Evolutionary conservation across 805 yeast species (phyloP), one percentile per base, ranked within the genome.

Genomic region (Jamesozyma lodderae): DNA sequence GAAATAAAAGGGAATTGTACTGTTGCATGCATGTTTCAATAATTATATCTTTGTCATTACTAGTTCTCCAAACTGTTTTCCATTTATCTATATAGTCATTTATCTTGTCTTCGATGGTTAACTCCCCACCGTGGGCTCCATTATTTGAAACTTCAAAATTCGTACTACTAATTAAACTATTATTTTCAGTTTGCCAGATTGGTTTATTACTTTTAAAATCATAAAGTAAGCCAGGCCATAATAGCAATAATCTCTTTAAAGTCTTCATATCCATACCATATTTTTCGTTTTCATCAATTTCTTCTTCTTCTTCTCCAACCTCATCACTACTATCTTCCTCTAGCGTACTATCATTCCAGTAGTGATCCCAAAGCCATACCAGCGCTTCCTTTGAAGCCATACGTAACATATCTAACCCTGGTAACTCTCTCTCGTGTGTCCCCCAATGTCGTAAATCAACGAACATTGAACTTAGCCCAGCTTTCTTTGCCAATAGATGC

Each of bases 391-490:
- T 52, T 2, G 76, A 61, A 11, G 79, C 72, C n/a, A 65, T 53
- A 27, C 94, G 66, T n/a, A 88, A 64, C 60, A 82, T 68, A 29
- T 72, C 76, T 30, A 85, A 49, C 23, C 81, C 68, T 1, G 96
- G 96, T 19, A 92, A 59, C 18, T 59, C 61, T 14, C 67, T 64
- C 50, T 90, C 97, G 58, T 92, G 98, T 0, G 98, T 90, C 4
- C 94, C 88, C 50, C 75, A 73, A 58, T 92, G 97, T 40, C 98
- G 69, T 22, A 86, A 55, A 52, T 92, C 98, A 1, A 92, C 98
- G 59, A 92, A 86, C 51, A 72, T 73, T 23, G 79, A 68, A 0
- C 97, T 95, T 18, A 92, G 64, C 1, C 74, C 72, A 17, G 84
- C 60, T 31, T 71, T 70, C 37, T 65, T 70, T 0, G 97, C 97